Evolutionary conservation across 176 grass and related monocot genomes (phyloP), one percentile per base, ranked within the genome.

Genomic region (Juncus effusus): DNA sequence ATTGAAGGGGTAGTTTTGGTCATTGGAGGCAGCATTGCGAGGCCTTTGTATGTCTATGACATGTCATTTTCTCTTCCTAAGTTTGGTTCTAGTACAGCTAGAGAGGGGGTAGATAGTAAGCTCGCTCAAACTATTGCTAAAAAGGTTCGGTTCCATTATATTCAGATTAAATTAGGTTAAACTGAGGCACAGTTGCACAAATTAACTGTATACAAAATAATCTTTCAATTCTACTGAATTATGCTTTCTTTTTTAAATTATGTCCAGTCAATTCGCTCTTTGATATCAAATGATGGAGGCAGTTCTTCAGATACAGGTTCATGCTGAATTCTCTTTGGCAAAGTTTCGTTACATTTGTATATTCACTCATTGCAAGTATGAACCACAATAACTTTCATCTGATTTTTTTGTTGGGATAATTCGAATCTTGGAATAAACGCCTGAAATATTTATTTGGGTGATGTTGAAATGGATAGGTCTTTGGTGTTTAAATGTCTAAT

Each of bases 251-350:
- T 52, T 38, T 47, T 74, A 58, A 69, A 52, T 72, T 72, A 82
- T 60, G 64, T 5, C 9, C 77, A 96, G 92, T 84, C 82, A 68
- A 91, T 96, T 56, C 87, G 84, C 70, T 64, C 82, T 74, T 83
- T 96, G 50, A 77, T 96, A 79, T 88, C 87, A 44, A 69, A 80
- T 77, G 92, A 87, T 64, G 92, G 81, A n/a, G 92, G 92, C 51
- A 96, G 92, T 82, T 80, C 81, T 50, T 75, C 82, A 69, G 75
- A 85, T 61, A 83, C 63, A 74, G 87, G 92, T 96, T 76, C 50
- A 59, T 15, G 15, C n/a, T 68, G 51, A 59, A 10, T 59, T 42
- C 42, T 42, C 39, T 42, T 71, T 71, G 56, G 54, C 51, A 71
- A 41, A 71, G 39, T 16, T 5, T 12, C 7, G 4, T 58, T n/a